Percentiles rank a stretch among this genome's conserved stretches.
Evolutionary conservation across 345 rosid species (phyloP).

Genomic region (Clausena lansium): DNA sequence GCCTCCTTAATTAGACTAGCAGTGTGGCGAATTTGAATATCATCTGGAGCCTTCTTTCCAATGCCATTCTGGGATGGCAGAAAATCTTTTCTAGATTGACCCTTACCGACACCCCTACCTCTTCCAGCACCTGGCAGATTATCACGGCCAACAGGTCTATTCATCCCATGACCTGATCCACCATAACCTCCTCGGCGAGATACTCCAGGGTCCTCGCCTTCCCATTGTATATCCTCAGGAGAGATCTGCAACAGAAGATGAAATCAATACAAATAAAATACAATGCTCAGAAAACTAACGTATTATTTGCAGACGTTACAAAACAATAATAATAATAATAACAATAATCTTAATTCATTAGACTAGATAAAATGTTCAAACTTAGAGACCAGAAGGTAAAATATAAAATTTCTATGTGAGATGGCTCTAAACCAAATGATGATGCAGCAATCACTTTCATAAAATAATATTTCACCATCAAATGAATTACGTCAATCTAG

Average conservation of each 20-base stretch:
- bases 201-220: slow-evolving; percentile 52
- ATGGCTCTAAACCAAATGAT: not conserved
- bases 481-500: not conserved
- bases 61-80: slow-evolving; percentile 67
- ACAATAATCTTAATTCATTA: not conserved
- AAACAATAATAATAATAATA: not conserved
- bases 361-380: not conserved
- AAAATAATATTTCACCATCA: not conserved
- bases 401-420: not conserved
- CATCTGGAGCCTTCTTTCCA: slow-evolving; percentile 58
- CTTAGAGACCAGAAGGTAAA: not conserved
- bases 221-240: slow-evolving; percentile 83
- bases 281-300: not conserved
- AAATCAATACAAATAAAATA: not conserved
- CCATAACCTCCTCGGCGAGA: slow-evolving; percentile 51
- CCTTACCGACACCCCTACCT: slow-evolving; percentile 54
- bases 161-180: slow-evolving; percentile 44
- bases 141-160: slow-evolving; percentile 50
- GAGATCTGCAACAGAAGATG: slow-evolving; percentile 55
- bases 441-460: not conserved
- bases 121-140: slow-evolving; percentile 48
- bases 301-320: not conserved
- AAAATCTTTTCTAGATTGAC: slow-evolving; percentile 69
- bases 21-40: slow-evolving; percentile 73
- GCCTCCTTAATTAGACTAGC: slow-evolving; percentile 73